These are phyloP conservation scores for Aspergillus sclerotioniger DNA, from an alignment of 495 filamentous ascomycete genomes.

Conservation along the genomic window DNA sequence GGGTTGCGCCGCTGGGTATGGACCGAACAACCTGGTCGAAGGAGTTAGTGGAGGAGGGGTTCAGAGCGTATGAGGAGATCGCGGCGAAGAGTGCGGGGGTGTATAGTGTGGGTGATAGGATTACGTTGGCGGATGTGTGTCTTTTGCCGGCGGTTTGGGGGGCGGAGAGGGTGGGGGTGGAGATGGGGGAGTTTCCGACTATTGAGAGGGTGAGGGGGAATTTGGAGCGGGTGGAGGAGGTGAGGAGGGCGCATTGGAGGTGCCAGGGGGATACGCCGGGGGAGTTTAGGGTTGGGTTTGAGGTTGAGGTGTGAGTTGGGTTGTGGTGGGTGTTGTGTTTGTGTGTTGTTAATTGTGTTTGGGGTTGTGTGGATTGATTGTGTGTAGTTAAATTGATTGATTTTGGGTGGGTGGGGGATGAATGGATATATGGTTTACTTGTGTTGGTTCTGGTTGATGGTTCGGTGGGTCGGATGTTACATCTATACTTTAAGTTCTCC, in stretches of 20 bases:
- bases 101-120: constrained; percentile 50
- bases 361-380: not conserved
- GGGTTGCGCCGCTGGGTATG: constrained; percentile 38
- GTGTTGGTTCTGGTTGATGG: no score
- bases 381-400: no score
- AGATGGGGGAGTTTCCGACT: constrained; percentile 39
- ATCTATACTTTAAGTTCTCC: no score
- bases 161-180: constrained; percentile 47
- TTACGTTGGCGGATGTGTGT: constrained; percentile 53
- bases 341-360: not conserved
- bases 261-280: constrained; percentile 48
- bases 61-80: constrained; percentile 47
- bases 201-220: constrained; percentile 36
- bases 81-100: constrained; percentile 32
- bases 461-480: no score
- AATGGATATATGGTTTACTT: no score
- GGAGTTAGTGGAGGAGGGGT: constrained; percentile 42
- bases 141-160: constrained; percentile 52
- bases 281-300: constrained; percentile 33
- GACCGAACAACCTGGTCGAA: constrained; percentile 38
- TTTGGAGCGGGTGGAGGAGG: constrained; percentile 36
- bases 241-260: constrained; percentile 46
- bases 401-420: no score
- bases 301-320: not conserved
- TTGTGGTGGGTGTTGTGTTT: not conserved